Conservation (phyloP, 345 rosid species). For the Brassica rapa region DNA sequence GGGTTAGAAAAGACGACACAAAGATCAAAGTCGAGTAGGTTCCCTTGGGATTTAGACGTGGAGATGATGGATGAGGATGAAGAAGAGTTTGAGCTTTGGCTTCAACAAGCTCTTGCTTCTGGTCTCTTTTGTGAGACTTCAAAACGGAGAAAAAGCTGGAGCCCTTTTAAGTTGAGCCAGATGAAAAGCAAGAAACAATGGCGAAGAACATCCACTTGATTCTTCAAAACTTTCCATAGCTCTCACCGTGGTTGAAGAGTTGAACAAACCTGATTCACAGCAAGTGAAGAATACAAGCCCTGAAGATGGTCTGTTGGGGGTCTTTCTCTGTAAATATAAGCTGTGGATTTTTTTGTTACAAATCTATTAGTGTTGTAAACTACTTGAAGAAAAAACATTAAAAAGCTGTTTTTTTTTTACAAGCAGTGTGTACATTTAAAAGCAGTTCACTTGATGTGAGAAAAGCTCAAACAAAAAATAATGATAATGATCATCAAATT, state of each 20-base stretch:
- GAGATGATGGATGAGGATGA: neutral
- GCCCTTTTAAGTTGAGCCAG: conserved; percentile 83
- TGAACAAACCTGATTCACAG: neutral
- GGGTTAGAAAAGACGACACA: conserved; percentile 50
- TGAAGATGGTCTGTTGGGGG: neutral
- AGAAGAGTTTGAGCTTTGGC: neutral
- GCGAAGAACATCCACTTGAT: conserved; percentile 78
- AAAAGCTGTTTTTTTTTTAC: conserved; percentile 10
- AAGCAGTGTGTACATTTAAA: conserved; percentile 3
- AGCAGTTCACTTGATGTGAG: neutral
- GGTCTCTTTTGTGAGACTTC: conserved; percentile 93
- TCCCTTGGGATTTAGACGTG: neutral
- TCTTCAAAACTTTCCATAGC: neutral
- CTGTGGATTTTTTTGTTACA: conserved; percentile 16
- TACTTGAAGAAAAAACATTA: conserved; percentile 6
- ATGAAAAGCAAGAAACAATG: conserved; percentile 86
- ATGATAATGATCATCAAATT: neutral
- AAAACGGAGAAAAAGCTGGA: conserved; percentile 90
- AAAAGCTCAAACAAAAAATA: neutral
- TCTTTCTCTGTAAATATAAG: conserved; percentile 31
- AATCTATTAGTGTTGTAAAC: conserved; percentile 18
- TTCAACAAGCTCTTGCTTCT: conserved; percentile 59
- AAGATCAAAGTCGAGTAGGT: neutral
- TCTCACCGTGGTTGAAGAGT: neutral
- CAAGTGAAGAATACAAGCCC: conserved; percentile 14